phyloP scores from a whole-genome alignment of 2,329 filamentous ascomycete species.

The Diatrype stigma region DNA sequence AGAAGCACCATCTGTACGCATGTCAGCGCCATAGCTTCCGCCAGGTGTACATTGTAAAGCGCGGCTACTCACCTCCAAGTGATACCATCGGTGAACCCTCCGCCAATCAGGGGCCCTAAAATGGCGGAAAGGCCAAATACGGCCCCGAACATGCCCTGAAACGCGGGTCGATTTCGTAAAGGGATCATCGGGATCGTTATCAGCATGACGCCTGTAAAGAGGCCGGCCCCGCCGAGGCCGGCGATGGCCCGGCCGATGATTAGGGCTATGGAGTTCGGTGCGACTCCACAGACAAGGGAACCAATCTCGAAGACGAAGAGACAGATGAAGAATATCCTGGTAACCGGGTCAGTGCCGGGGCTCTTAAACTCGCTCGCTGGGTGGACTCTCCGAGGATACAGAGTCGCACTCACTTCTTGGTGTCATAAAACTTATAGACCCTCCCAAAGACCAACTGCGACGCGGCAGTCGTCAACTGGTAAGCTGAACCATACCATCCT shows the following conservation, averaged over 20 bases:
- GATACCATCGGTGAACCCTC: constrained; percentile 44
- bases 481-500: constrained; percentile 60
- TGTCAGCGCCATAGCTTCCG: constrained; percentile 8
- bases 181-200: constrained; percentile 56
- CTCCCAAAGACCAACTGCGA: constrained; percentile 50
- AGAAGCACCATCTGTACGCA: constrained; percentile 47
- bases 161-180: constrained; percentile 56
- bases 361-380: too few relatives aligned
- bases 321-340: constrained; percentile 40
- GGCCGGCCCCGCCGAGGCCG: constrained; percentile 52
- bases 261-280: constrained; percentile 48
- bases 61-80: constrained; percentile 39
- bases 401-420: constrained; percentile 37
- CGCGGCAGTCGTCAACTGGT: constrained; percentile 57
- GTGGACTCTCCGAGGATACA: too few relatives aligned
- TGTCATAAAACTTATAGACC: constrained; percentile 50
- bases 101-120: constrained; percentile 49
- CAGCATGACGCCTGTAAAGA: constrained; percentile 54
- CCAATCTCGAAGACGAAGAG: constrained; percentile 52
- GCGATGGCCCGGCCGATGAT: constrained; percentile 55
- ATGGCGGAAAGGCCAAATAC: constrained; percentile 53
- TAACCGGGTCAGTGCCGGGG: background rate
- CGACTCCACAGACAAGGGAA: constrained; percentile 48
- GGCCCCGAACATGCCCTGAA: constrained; percentile 52
- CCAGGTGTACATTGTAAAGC: background rate